Evolutionary conservation across 805 yeast species (phyloP), one percentile per base, ranked within the genome.

Genomic region (Zygosaccharomyces pseudorouxii): DNA sequence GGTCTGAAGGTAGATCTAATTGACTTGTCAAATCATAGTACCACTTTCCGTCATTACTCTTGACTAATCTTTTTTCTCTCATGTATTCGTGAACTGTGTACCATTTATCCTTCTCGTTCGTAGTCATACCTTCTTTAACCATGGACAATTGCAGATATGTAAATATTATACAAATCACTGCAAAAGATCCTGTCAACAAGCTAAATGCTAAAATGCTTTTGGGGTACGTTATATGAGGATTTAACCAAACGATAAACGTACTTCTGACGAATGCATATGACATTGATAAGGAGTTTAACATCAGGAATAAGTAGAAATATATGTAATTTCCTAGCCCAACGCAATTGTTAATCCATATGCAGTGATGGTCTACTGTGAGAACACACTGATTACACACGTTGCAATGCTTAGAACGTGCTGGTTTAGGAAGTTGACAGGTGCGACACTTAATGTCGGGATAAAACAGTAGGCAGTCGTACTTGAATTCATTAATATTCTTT

Each of bases 371-470:
- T 56, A 79, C 84, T 42, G 76, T 57, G 9, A 77, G 63, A 5
- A 85, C 72, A 61, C 96, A 88, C 2, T 67, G 62, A 46, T 77
- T 77, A 64, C 95, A 88, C 5, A 75, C 72, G 5, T 78, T 71
- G 58, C 96, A 88, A 67, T 88, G 96, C 51, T 83, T 81, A 0
- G 93, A 73, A 35, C 95, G 68, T 0, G 89, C 84, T 0, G 86
- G 82, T 55, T 89, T 73, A 73, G 80, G 73, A 16, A 78, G 65
- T 16, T 74, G 68, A 59, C 96, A 88, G 1, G 84, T 76, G 0
- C 73, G 39, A 55, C 90, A 84, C 54, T 69, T 70, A 11, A 65
- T 69, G 42, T 64, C 67, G 5, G 75, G 69, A 58, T 78, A 74
- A 63, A 75, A 85, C 19, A 84, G 71, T 31, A 84, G 61, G 19